Base-by-base conservation (phyloP, 805 yeast genomes). In the Yueomyces sp. region DNA sequence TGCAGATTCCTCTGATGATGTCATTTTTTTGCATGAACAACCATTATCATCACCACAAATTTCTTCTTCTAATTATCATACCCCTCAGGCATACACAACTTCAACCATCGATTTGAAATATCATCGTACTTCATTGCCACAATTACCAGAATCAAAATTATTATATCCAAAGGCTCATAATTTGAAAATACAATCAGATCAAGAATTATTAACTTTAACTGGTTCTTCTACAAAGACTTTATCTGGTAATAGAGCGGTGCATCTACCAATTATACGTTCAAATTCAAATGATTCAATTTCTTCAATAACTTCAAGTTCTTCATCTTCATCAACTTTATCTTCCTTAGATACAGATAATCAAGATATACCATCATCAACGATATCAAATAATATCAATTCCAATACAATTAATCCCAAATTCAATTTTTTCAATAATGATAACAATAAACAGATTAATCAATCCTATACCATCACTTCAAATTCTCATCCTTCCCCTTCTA, bases 61-160 rank as follows among this genome's bases (percentile, higher is more conserved):
- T 46, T 29, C 46, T 46, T 36, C 48, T 48, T 8, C 37, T 34
- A 34, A 9, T 34, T 34, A 34, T 34, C 26, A 34, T n/a, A 34
- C 37, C n/a, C 37, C 37, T 9, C n/a, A 9, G 37, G 5, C 27
- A 6, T 30, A 30, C 9, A 30, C 33, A 6, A 30, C 33, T 30
- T 6, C 33, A 30, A 19, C 19, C 19, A 19, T 19, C 19, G 9
- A 30, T 30, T 6, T 12, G 4, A 5, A 9, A 12, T 29, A 32
- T 4, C 68, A 68, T 49, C 60, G 78, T 53, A 73, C 78, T 0
- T 73, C 79, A 0, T 50, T 74, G 40, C 80, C 80, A 4, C 80
- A 75, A 50, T 51, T 75, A 27, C 71, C 77, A 0, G 65, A 73
- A 44, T 65, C 77, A 2, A 69, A 64, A 46, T 57, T 74, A 19